Evolutionary conservation across 352 stramenopile genomes (phyloP).

Genomic region (Thalassiosira delicatula): DNA sequence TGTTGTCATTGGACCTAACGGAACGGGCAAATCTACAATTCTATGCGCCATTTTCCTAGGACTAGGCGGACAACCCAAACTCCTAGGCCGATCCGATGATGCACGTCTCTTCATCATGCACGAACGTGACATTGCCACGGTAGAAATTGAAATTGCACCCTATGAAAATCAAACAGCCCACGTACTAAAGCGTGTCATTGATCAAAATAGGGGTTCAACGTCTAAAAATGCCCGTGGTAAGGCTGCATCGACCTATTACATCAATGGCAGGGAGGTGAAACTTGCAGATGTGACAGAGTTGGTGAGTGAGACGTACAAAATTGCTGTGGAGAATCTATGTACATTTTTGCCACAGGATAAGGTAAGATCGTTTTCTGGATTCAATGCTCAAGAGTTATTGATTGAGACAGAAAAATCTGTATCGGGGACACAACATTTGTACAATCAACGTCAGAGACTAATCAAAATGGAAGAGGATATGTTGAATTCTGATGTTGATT

Average conservation of each 20-base stretch:
- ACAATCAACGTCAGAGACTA: constrained; percentile 72
- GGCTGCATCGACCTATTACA: constrained; percentile 73
- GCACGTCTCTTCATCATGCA: constrained; percentile 84
- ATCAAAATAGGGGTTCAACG: constrained; percentile 86
- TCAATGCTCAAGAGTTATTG: constrained; percentile 79
- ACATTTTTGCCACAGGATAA: constrained; percentile 98
- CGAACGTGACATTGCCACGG: constrained; percentile 80
- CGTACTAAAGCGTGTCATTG: constrained; percentile 91
- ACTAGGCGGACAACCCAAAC: constrained; percentile 91
- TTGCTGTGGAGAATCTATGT: constrained; percentile 98
- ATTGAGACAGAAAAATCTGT: constrained; percentile 85
- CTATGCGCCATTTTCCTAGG: constrained; percentile 97
- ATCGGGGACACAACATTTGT: constrained; percentile 49
- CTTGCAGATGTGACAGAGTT: constrained; percentile 81
- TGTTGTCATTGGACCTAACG: constrained; percentile 97
- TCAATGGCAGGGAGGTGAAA: constrained; percentile 74
- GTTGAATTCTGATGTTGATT: constrained; percentile 43
- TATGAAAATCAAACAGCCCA: constrained; percentile 67
- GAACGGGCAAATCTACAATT: constrained; percentile 91
- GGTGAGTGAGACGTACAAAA: constrained; percentile 88
- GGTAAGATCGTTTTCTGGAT: constrained; percentile 86
- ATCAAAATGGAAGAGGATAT: constrained; percentile 75
- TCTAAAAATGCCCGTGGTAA: constrained; percentile 46
- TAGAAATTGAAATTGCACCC: constrained; percentile 92
- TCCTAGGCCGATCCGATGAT: constrained; percentile 92